These are phyloP conservation scores for Saturnispora sekii DNA, from an alignment of 805 yeast genomes.

Conservation along the genomic window DNA sequence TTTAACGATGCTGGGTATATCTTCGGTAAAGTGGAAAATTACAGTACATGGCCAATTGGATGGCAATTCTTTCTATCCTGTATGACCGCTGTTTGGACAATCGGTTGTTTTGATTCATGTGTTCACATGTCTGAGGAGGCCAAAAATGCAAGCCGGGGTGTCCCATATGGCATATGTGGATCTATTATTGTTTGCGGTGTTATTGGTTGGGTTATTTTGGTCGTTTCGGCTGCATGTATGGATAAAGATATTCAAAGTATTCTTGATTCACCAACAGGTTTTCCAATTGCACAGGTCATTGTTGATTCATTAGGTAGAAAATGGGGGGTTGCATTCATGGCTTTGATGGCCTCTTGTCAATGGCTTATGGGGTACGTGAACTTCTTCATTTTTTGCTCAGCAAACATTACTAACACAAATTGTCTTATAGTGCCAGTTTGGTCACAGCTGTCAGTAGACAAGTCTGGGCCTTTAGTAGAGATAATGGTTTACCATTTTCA, in stretches of 20 bases:
- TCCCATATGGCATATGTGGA: constrained; percentile 53
- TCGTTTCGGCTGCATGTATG: constrained; percentile 46
- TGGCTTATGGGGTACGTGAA: constrained; percentile 43
- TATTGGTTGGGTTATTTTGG: constrained; percentile 46
- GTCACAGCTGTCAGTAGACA: constrained; percentile 60
- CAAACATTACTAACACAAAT: too few relatives aligned
- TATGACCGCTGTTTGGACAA: constrained; percentile 64
- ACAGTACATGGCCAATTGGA: constrained; percentile 46
- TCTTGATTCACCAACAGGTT: constrained; percentile 38
- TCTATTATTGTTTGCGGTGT: constrained; percentile 49
- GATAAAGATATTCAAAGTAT: constrained; percentile 33
- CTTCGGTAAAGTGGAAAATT: constrained; percentile 42
- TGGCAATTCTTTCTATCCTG: constrained; percentile 38
- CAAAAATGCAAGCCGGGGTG: constrained; percentile 46
- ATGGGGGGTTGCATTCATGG: constrained; percentile 57
- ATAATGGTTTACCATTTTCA: constrained; percentile 61
- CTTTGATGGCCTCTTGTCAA: constrained; percentile 48
- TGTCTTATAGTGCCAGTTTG: constrained; percentile 30
- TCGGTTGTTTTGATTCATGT: constrained; percentile 62
- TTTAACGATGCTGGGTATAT: constrained; percentile 41
- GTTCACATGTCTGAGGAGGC: constrained; percentile 69
- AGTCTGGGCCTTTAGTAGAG: constrained; percentile 68
- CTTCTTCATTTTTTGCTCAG: too few relatives aligned
- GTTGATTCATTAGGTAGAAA: constrained; percentile 49
- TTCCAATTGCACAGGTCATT: constrained; percentile 54